These are phyloP conservation scores for Porphyrellus cyaneotinctus DNA, from an alignment of 768 basidiomycete genomes.

Conservation along the genomic window DNA sequence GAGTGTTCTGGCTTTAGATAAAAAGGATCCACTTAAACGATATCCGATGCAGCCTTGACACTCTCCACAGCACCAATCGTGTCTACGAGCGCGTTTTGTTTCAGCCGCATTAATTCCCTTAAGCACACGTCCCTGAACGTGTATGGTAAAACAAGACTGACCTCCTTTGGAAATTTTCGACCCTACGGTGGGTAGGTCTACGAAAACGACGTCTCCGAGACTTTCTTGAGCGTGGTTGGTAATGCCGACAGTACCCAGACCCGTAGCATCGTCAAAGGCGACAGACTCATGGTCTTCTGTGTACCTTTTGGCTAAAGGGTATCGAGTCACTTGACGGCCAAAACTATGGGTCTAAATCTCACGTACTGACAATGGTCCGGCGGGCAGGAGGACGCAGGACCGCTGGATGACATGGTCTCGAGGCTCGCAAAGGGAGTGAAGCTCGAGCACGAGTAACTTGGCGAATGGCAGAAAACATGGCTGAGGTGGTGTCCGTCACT, in stretches of 20 bases:
- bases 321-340: background rate
- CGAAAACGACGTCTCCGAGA: constrained; percentile 95
- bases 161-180: constrained; percentile 66
- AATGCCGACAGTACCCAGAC: constrained; percentile 77
- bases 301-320: constrained; percentile 42
- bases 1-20: constrained; percentile 7
- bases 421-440: constrained; percentile 2
- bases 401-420: background rate
- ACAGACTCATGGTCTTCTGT: constrained; percentile 88
- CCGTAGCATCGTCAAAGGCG: constrained; percentile 69
- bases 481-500: background rate
- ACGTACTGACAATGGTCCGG: constrained; percentile 29
- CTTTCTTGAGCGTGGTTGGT: constrained; percentile 90
- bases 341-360: background rate
- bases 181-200: constrained; percentile 76
- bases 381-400: constrained; percentile 4
- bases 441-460: constrained; percentile 13
- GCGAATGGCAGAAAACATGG: constrained; percentile 19
- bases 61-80: constrained; percentile 91
- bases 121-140: background rate
- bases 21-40: constrained; percentile 46
- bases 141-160: constrained; percentile 37
- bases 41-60: constrained; percentile 95
- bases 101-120: constrained; percentile 5
- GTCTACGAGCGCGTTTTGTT: constrained; percentile 39